A percentile compares a stretch with the other conserved stretches of the same genome.
Evolutionary conservation across 2,329 filamentous ascomycete species (phyloP).

Genomic region (Penicillium sp.): DNA sequence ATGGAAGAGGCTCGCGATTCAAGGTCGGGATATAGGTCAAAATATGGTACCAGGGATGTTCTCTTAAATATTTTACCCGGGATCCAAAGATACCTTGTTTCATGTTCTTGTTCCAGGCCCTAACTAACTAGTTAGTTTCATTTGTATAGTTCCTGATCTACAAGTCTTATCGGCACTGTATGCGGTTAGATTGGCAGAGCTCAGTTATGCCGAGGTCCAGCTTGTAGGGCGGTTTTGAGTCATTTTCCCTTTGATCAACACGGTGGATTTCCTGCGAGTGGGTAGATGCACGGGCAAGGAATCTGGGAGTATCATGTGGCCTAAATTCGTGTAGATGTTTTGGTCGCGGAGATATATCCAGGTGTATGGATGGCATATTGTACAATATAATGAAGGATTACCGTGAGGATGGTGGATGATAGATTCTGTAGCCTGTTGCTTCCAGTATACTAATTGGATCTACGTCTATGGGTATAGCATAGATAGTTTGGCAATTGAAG

Average conservation of each 20-base stretch:
- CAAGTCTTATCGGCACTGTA: conserved; percentile 2
- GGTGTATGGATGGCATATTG: neutral
- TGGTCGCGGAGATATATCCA: neutral
- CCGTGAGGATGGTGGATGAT: neutral
- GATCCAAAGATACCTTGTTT: neutral
- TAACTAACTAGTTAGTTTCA: neutral
- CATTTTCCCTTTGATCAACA: conserved; percentile 12
- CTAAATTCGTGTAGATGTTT: conserved; percentile 14
- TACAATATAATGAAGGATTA: neutral
- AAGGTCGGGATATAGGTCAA: too few relatives aligned
- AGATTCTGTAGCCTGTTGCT: neutral
- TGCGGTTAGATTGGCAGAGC: conserved; percentile 11
- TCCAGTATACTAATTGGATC: neutral
- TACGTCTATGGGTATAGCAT: neutral
- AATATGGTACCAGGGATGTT: neutral
- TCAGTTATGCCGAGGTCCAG: conserved; percentile 24
- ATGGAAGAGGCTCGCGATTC: neutral
- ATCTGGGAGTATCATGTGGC: conserved; percentile 3
- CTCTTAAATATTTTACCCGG: neutral
- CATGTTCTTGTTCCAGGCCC: neutral
- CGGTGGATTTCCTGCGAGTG: conserved; percentile 6
- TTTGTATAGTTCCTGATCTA: neutral
- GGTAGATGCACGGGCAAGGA: conserved; percentile 2
- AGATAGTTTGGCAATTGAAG: neutral
- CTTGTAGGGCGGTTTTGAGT: conserved; percentile 16